Conservation (phyloP, 164 flowering plant species). For the Aristolochia contorta region DNA sequence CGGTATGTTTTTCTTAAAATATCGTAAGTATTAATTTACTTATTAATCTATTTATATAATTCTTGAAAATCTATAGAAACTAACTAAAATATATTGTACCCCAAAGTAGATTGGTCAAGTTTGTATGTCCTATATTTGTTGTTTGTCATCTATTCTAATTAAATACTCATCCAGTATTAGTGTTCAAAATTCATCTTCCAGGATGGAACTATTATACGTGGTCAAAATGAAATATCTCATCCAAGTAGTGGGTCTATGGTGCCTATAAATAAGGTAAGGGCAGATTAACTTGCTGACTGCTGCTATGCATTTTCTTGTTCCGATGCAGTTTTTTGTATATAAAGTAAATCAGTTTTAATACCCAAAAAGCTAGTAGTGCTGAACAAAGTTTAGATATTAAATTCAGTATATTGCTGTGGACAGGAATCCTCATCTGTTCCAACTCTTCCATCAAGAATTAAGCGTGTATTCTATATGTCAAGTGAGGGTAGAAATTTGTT, state of each 20-base stretch:
- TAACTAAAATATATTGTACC: not conserved
- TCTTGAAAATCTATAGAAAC: not conserved
- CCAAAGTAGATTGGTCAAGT: not conserved
- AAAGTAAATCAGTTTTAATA: too few species aligned
- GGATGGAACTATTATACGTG: conserved; percentile 91
- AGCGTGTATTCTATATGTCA: conserved; percentile 90
- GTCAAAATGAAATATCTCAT: conserved; percentile 98
- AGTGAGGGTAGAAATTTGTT: conserved; percentile 76
- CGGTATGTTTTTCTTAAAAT: not conserved
- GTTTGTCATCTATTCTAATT: too few species aligned
- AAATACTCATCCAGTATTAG: not conserved
- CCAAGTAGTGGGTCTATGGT: conserved; percentile 50
- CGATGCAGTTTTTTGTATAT: not conserved
- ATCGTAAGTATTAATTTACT: not conserved
- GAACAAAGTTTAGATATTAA: not conserved
- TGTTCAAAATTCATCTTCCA: conserved; percentile 18
- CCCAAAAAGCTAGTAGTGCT: not conserved
- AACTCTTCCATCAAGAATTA: conserved; percentile 69
- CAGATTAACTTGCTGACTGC: not conserved
- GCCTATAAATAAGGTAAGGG: conserved; percentile 68
- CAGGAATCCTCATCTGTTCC: conserved; percentile 46
- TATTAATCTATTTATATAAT: not conserved
- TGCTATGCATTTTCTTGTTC: too few species aligned
- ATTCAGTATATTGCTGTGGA: conserved; percentile 2
- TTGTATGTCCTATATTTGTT: not conserved